Base-by-base conservation (phyloP, 345 rosid species). In the Durio zibethinus region DNA sequence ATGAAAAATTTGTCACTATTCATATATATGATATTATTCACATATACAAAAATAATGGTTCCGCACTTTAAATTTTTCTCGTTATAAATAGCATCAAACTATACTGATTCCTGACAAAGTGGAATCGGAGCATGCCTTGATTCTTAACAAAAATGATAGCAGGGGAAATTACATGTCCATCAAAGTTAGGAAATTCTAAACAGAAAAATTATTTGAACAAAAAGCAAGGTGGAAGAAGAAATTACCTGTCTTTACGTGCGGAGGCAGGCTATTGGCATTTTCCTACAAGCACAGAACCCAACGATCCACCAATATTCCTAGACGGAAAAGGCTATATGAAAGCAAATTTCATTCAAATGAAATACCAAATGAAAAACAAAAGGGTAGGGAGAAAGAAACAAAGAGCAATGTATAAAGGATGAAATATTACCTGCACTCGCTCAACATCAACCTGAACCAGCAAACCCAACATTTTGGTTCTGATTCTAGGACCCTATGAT, bases 371-470 rank as follows among this genome's bases (percentile, higher is more conserved):
- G 29, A n/a, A 36, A 64, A 64, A 50, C 16, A 52, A 35, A 72
- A 72, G 75, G 36, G 18, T 14, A 53, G 61, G 45, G 42, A 35
- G 61, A 63, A 50, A 79, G 11, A 20, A 10, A 42, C n/a, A n/a
- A 12, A 68, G 59, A 69, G 67, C 74, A 56, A 77, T 21, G 52
- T 62, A 73, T 50, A 86, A 83, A 82, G 81, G 85, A 85, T 80
- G 57, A 85, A 79, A 69, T 78, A 74, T 79, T 80, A 66, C 78
- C 85, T 81, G 80, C 70, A 83, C 56, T 63, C 84, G 72, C 80
- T 54, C 74, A 38, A 27, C 69, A n/a, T 56, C 60, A 73, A 63
- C 23, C 64, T 67, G 56, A 75, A 80, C 65, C 66, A 61, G 29
- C 29, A 60, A 35, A 76, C n/a, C 12, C 38, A 38, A 23, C 68